Evolutionary conservation across 192 early-diverging fungal species (phyloP).

Genomic region (Coemansia sp.): DNA sequence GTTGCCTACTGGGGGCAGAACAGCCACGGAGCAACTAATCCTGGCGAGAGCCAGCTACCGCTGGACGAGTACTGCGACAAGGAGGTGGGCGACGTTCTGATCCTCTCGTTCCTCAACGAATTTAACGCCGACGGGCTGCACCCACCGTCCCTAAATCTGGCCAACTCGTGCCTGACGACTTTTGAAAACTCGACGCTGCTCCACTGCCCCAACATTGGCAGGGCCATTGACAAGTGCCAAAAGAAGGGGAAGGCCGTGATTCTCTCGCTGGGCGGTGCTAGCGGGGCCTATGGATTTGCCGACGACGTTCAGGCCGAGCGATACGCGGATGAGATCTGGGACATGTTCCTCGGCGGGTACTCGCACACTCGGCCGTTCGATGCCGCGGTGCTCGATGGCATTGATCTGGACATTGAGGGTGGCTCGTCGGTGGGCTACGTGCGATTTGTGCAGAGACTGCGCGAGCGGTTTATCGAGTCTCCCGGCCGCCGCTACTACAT

Average conservation of each 20-base stretch:
- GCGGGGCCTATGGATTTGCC: conserved; percentile 65
- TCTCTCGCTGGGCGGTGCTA: conserved; percentile 72
- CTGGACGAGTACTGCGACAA: conserved; percentile 66
- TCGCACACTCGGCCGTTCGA: conserved; percentile 69
- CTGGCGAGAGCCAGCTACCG: conserved; percentile 51
- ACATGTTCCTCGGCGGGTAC: conserved; percentile 74
- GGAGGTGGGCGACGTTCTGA: conserved; percentile 55
- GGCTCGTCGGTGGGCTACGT: conserved; percentile 61
- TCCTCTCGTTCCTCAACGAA: conserved; percentile 68
- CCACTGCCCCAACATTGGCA: conserved; percentile 69
- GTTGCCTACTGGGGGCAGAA: conserved; percentile 67
- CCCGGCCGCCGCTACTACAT: conserved; percentile 59
- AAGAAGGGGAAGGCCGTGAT: conserved; percentile 71
- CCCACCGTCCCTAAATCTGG: conserved; percentile 69
- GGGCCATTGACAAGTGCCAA: conserved; percentile 74
- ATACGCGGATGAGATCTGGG: conserved; percentile 76
- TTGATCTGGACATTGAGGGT: conserved; percentile 75
- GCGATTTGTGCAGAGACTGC: conserved; percentile 62
- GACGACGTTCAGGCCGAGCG: conserved; percentile 59
- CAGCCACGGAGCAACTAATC: conserved; percentile 56
- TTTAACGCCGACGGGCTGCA: conserved; percentile 63
- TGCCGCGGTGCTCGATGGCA: conserved; percentile 69
- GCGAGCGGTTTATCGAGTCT: conserved; percentile 57
- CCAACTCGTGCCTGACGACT: conserved; percentile 64
- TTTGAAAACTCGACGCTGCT: conserved; percentile 65